phyloP scores from a whole-genome alignment of 2,329 filamentous ascomycete genomes.

The Colletotrichum filicis region DNA sequence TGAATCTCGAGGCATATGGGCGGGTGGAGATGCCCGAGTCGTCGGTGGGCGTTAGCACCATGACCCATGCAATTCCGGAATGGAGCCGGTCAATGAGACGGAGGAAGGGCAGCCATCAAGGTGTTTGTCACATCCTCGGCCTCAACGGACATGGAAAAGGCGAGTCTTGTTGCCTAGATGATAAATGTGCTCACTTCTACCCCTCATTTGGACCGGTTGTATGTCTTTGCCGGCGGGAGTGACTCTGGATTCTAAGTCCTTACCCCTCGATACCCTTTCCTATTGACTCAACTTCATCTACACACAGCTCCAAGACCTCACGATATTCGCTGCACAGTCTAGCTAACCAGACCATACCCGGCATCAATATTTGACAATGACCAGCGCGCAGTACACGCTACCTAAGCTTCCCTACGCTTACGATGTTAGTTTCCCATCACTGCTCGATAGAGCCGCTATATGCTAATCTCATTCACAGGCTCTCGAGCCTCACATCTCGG shows the following conservation, averaged over 20 bases:
- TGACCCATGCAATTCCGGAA: neutral
- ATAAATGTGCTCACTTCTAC: constrained; percentile 30
- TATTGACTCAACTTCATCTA: neutral
- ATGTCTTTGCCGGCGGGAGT: neutral
- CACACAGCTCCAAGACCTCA: neutral
- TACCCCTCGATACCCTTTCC: constrained; percentile 1
- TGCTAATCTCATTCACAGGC: constrained; percentile 56
- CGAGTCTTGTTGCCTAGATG: constrained; percentile 4
- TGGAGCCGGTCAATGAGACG: neutral
- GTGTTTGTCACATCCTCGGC: constrained; percentile 28
- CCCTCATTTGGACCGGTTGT: neutral
- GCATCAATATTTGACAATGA: constrained; percentile 42
- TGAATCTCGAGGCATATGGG: neutral
- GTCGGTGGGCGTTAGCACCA: neutral
- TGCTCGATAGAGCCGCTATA: no score
- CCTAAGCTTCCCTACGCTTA: constrained; percentile 76
- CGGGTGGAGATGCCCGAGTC: neutral
- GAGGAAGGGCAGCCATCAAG: constrained; percentile 20
- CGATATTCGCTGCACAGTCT: neutral
- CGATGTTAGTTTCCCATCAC: constrained; percentile 64
- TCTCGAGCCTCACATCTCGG: constrained; percentile 78
- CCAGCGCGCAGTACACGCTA: constrained; percentile 64
- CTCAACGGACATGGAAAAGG: neutral
- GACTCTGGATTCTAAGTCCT: neutral
- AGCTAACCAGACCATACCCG: neutral